phyloP scores from a whole-genome alignment of 768 basidiomycete species.

The Pisolithus sp. region DNA sequence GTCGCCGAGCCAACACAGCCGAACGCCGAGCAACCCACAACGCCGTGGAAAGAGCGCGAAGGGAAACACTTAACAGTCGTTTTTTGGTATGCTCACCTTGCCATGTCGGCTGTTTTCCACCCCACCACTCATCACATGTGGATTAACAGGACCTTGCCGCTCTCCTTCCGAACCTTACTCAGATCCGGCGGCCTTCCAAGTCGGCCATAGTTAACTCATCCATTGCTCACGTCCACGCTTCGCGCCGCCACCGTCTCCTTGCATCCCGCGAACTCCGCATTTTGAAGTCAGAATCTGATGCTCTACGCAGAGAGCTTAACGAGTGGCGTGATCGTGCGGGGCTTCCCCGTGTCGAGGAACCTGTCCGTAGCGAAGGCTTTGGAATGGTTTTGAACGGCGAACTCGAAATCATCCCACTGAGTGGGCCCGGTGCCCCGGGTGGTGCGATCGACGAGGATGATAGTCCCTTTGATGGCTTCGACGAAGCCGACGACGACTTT shows the following conservation, averaged over 20 bases:
- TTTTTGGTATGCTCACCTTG: slow-evolving; percentile 61
- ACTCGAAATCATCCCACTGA: slow-evolving; percentile 51
- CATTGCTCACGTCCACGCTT: slow-evolving; percentile 81
- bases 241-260: slow-evolving; percentile 73
- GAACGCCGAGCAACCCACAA: slow-evolving; percentile 96
- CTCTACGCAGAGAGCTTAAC: slow-evolving; percentile 85
- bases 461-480: slow-evolving; percentile 38
- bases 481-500: slow-evolving; percentile 38
- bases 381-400: slow-evolving; percentile 64
- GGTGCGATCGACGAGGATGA: slow-evolving; percentile 50
- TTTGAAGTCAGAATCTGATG: slow-evolving; percentile 77
- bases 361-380: slow-evolving; percentile 66
- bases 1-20: slow-evolving; percentile 89
- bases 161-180: slow-evolving; percentile 83
- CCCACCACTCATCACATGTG: slow-evolving; percentile 11
- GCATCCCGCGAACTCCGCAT: slow-evolving; percentile 78
- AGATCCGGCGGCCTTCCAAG: slow-evolving; percentile 92
- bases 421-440: background rate
- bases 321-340: slow-evolving; percentile 82
- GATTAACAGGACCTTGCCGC: slow-evolving; percentile 79
- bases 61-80: slow-evolving; percentile 88
- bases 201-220: slow-evolving; percentile 95
- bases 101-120: background rate
- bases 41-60: slow-evolving; percentile 88
- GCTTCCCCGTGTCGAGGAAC: slow-evolving; percentile 68